phyloP scores from a whole-genome alignment of 2,329 filamentous ascomycete species.

The Exophiala bonariae region DNA sequence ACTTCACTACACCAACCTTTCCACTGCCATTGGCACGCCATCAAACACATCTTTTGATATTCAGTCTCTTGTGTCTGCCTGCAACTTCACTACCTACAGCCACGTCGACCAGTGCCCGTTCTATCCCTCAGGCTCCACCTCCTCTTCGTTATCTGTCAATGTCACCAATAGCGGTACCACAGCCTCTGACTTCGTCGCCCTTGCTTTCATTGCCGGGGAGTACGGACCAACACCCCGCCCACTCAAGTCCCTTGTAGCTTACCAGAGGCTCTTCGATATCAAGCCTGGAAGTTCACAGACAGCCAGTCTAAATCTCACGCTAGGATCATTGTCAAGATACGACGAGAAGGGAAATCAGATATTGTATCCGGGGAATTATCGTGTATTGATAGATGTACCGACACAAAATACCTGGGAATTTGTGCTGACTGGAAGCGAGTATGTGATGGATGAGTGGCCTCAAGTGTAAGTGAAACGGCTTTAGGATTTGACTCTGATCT shows the following conservation, averaged over 20 bases:
- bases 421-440: conserved; percentile 32
- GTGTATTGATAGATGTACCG: no score
- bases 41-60: conserved; percentile 11
- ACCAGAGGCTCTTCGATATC: conserved; percentile 33
- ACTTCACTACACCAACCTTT: conserved; percentile 44
- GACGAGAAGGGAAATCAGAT: conserved; percentile 39
- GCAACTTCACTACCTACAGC: conserved; percentile 24
- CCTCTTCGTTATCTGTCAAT: conserved; percentile 33
- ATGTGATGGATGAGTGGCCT: conserved; percentile 36
- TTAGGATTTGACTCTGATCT: no score
- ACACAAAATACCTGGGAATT: conserved; percentile 31
- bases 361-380: conserved; percentile 42
- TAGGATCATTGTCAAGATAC: conserved; percentile 38
- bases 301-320: conserved; percentile 35
- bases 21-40: conserved; percentile 16
- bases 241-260: conserved; percentile 42
- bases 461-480: neutral
- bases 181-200: conserved; percentile 41
- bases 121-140: conserved; percentile 9
- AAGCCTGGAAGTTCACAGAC: conserved; percentile 27
- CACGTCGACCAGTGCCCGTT: conserved; percentile 37
- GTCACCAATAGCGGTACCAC: conserved; percentile 38
- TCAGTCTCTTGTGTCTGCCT: conserved; percentile 17
- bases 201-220: conserved; percentile 38
- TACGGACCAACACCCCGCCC: conserved; percentile 42